Evolutionary conservation across 257 asterid genomes (phyloP), one percentile per base, ranked within the genome.

Genomic region (Ajuga chamaepitys): DNA sequence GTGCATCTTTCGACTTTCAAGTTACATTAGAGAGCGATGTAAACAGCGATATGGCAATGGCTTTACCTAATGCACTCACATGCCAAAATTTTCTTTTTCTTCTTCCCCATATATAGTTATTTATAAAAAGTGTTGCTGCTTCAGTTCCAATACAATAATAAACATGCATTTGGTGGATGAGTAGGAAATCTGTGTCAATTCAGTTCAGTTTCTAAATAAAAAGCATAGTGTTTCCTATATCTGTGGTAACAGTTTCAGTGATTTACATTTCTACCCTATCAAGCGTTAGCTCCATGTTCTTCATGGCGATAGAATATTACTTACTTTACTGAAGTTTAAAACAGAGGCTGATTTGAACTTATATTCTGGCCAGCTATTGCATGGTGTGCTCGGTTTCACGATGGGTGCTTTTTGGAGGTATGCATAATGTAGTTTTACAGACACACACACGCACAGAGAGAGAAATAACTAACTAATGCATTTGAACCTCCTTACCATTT

Each of bases 371-470:
- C 90, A 94, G 99, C 76, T 94, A 70, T 80, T 85, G 86, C 95
- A 94, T 56, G 99, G 99, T 20, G 53, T 94, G 58, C 95, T 88
- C 71, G 97, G 99, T 70, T 76, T 90, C 34, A 67, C 91, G 6
- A 90, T 94, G 96, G 99, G 99, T 21, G 72, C 88, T 18, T 71
- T 85, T 66, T 94, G 99, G 99, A 94, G 97, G 97, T 93, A 87
- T 30, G 80, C 53, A 34, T 68, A 64, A 26, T 17, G 34, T 61
- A 25, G 59, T 53, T 53, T 53, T 13, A 30, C 34, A 28, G 4
- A 5, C 34, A 28, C 34, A 28, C 34, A 28, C 37, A 30, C 37
- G 4, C 37, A 30, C 37, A 30, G n/a, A n/a, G n/a, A n/a, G n/a
- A n/a, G n/a, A n/a, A n/a, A n/a, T n/a, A n/a, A n/a, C n/a, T n/a